phyloP scores from a whole-genome alignment of 495 filamentous ascomycete species.

The Xylaria cubensis region DNA sequence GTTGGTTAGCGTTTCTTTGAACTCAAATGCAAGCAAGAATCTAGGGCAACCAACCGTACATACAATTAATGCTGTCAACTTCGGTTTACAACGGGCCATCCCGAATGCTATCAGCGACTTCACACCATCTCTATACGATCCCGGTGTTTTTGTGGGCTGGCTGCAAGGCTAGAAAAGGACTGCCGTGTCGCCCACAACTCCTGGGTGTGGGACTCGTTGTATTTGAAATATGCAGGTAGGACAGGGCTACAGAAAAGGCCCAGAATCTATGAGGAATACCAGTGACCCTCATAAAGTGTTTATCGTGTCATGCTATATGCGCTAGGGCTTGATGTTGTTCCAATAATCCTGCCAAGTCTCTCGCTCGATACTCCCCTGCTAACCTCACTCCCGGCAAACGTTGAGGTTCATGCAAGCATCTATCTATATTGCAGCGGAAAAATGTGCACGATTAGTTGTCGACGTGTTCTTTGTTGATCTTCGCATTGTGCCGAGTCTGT shows the following conservation, averaged over 20 bases:
- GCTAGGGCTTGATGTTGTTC: neutral
- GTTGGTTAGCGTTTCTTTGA: slow-evolving; percentile 38
- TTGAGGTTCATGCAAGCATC: neutral
- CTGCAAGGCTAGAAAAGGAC: slow-evolving; percentile 7
- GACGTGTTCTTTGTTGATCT: slow-evolving; percentile 5
- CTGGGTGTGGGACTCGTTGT: neutral
- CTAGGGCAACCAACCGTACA: slow-evolving; percentile 21
- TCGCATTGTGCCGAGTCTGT: neutral
- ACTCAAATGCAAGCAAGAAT: slow-evolving; percentile 3
- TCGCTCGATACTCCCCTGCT: neutral
- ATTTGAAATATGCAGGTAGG: neutral
- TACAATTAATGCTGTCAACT: slow-evolving; percentile 13
- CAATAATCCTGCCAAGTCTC: neutral
- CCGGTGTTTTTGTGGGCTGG: neutral
- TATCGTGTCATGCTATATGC: neutral
- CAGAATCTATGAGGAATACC: neutral
- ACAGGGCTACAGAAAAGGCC: slow-evolving; percentile 2
- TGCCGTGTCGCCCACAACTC: neutral
- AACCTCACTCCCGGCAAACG: slow-evolving; percentile 1
- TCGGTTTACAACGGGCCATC: slow-evolving; percentile 11
- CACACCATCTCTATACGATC: slow-evolving; percentile 6
- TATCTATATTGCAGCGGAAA: neutral
- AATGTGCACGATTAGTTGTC: neutral
- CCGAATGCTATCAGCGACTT: slow-evolving; percentile 2
- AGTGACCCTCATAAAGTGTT: neutral